These are phyloP conservation scores for Voacanga thouarsii DNA, from an alignment of 257 asterid genomes.

Conservation along the genomic window DNA sequence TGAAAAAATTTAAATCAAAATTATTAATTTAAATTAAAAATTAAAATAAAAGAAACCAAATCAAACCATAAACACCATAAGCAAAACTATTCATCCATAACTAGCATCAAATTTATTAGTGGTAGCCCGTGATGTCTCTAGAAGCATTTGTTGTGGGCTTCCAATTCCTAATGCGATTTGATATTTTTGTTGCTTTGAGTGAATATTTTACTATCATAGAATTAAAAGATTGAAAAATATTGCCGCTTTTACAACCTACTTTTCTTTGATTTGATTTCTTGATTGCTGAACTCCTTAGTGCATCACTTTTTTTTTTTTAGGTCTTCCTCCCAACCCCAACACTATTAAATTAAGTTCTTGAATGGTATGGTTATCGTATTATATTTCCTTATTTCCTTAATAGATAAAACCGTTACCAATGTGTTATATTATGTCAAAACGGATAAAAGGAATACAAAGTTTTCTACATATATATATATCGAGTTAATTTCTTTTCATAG, in stretches of 20 bases:
- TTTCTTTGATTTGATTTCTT: not conserved
- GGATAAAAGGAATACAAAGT: not conserved
- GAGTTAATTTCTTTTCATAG: no score
- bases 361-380: no score
- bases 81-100: no score
- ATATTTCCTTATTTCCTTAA: not conserved
- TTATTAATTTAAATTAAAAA: no score
- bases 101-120: not conserved
- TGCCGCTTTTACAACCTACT: not conserved
- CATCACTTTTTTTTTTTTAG: not conserved
- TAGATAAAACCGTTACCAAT: no score
- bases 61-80: no score
- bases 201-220: not conserved
- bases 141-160: not conserved
- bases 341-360: not conserved
- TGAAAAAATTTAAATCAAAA: no score
- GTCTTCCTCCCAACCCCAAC: no score
- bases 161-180: not conserved
- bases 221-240: not conserved
- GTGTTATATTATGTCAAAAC: not conserved
- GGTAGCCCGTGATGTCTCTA: not conserved
- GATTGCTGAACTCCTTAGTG: not conserved
- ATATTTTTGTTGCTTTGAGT: not conserved
- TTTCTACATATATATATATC: no score
- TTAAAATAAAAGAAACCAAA: no score